Evolutionary conservation across 495 filamentous ascomycete genomes (phyloP).

Genomic region (Penicillium atrosanguineum): DNA sequence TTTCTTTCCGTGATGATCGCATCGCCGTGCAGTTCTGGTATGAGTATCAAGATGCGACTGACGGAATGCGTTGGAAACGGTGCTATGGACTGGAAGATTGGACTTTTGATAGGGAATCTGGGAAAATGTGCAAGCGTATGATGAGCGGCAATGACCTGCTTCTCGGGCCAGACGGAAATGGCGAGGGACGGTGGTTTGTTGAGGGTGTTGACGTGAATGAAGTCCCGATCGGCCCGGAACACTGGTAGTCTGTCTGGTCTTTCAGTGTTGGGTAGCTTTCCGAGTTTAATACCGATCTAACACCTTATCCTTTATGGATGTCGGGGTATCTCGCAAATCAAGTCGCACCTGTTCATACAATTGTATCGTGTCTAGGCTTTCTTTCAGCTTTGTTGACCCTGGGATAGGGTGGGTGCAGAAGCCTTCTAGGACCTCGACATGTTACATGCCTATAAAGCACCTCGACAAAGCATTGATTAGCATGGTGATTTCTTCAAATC

Average conservation of each 20-base stretch:
- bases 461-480: no score
- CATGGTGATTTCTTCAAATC: no score
- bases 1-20: slow-evolving; percentile 52
- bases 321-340: no score
- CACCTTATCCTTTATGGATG: no score
- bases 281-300: no score
- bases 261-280: no score
- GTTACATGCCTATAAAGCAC: not conserved
- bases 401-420: no score
- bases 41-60: slow-evolving; percentile 70
- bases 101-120: slow-evolving; percentile 72
- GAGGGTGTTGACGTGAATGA: slow-evolving; percentile 71
- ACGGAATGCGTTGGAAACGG: slow-evolving; percentile 76
- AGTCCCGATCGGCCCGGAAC: slow-evolving; percentile 67
- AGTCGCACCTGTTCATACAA: no score
- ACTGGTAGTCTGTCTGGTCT: slow-evolving; percentile 54
- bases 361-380: no score
- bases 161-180: slow-evolving; percentile 51
- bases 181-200: slow-evolving; percentile 56
- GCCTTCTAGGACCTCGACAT: no score
- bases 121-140: slow-evolving; percentile 80
- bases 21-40: slow-evolving; percentile 96
- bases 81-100: slow-evolving; percentile 91
- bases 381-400: no score
- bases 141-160: slow-evolving; percentile 91